Percentiles rank a stretch among this genome's conserved stretches.
Conservation (phyloP, 352 stramenopile genomes). For the Phytophthora idaei region DNA sequence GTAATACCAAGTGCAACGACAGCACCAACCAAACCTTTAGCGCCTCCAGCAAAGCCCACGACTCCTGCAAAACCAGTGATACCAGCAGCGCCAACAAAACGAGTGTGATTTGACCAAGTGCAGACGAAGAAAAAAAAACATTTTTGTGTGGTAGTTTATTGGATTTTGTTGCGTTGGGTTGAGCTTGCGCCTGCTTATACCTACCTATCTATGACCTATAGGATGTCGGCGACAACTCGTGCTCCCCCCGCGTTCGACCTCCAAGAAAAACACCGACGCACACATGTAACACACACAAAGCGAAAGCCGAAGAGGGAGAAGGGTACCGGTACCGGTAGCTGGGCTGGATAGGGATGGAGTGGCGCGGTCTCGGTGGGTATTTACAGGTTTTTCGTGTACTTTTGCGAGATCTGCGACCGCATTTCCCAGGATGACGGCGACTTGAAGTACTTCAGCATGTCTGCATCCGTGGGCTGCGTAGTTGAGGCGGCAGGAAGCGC, state of each 20-base stretch:
- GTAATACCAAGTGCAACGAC: not conserved
- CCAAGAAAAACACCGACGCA: slow-evolving; percentile 28
- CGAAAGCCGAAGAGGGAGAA: slow-evolving; percentile 17
- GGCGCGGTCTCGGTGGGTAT: slow-evolving; percentile 11
- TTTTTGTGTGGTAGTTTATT: slow-evolving; percentile 18
- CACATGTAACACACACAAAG: slow-evolving; percentile 20
- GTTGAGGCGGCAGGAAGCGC: slow-evolving; percentile 21
- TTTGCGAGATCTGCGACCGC: slow-evolving; percentile 62
- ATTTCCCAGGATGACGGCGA: slow-evolving; percentile 74
- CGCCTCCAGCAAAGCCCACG: not conserved
- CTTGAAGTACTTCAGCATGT: slow-evolving; percentile 79
- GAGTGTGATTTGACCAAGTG: slow-evolving; percentile 9
- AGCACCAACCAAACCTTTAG: too few relatives aligned
- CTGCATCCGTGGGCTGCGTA: slow-evolving; percentile 50
- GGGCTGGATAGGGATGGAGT: slow-evolving; percentile 14
- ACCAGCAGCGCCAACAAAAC: slow-evolving; percentile 14
- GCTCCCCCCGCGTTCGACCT: slow-evolving; percentile 7
- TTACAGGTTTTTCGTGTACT: slow-evolving; percentile 61
- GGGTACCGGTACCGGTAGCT: not conserved
- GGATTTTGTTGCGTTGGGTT: slow-evolving; percentile 10
- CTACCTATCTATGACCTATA: slow-evolving; percentile 33
- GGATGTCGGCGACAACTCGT: slow-evolving; percentile 13
- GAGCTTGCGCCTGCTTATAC: slow-evolving; percentile 20
- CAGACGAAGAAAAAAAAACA: slow-evolving; percentile 5
- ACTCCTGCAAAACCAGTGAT: slow-evolving; percentile 4